These are phyloP conservation scores for Akebia trifoliata DNA, from an alignment of 164 flowering plant genomes.

Conservation along the genomic window DNA sequence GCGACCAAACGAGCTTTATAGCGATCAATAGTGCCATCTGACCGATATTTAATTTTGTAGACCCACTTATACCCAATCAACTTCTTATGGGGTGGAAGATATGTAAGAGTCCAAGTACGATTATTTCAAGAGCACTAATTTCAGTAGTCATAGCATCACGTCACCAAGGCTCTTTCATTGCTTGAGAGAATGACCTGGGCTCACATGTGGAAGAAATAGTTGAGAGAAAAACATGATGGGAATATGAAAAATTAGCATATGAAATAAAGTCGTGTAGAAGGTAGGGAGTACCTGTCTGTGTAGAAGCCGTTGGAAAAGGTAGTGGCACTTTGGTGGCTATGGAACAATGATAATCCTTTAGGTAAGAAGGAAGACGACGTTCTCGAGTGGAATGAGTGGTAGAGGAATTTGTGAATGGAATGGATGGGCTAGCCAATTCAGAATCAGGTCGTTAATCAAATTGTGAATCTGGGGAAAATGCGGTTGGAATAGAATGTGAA, in stretches of 20 bases:
- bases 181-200: not conserved
- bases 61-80: not conserved
- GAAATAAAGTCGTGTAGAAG: too few relatives aligned
- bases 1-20: constrained; percentile 3
- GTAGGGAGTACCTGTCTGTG: too few relatives aligned
- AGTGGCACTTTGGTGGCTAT: too few relatives aligned
- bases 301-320: too few relatives aligned
- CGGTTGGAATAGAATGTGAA: too few relatives aligned
- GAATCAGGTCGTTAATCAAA: too few relatives aligned
- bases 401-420: too few relatives aligned
- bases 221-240: too few relatives aligned
- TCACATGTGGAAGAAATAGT: not conserved
- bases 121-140: not conserved
- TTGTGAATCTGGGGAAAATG: too few relatives aligned
- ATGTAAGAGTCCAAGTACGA: not conserved
- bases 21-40: not conserved
- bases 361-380: not conserved
- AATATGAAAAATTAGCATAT: too few relatives aligned
- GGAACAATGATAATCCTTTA: not conserved
- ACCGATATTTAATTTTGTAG: not conserved
- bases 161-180: not conserved
- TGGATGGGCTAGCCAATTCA: too few relatives aligned
- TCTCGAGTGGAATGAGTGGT: not conserved
- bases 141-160: not conserved
- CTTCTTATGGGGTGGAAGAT: not conserved